phyloP scores from a whole-genome alignment of 2,329 filamentous ascomycete genomes.

The Cladosporium sphaerospermum region DNA sequence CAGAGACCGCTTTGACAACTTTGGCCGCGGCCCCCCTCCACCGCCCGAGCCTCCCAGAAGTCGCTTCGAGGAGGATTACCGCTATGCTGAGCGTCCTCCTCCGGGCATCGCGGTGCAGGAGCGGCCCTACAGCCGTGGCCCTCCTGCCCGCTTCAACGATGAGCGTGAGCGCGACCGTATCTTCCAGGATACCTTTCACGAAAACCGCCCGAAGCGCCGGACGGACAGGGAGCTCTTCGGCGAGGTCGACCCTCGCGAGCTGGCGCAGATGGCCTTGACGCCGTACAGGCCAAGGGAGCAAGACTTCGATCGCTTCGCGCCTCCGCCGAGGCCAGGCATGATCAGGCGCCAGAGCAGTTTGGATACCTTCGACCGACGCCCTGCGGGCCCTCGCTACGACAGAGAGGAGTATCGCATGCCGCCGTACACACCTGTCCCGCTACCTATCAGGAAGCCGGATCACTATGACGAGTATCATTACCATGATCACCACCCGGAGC shows the following conservation, averaged over 20 bases:
- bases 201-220: conserved; percentile 22
- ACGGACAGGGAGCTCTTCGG: conserved; percentile 41
- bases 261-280: conserved; percentile 47
- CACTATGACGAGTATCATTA: conserved; percentile 57
- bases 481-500: conserved; percentile 41
- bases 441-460: conserved; percentile 50
- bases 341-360: conserved; percentile 80
- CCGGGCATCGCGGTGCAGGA: conserved; percentile 38
- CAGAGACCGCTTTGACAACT: conserved; percentile 45
- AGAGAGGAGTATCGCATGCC: conserved; percentile 60
- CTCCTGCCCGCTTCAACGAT: conserved; percentile 36
- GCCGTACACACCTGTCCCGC: conserved; percentile 61
- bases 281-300: conserved; percentile 49
- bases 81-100: conserved; percentile 32
- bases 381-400: conserved; percentile 49
- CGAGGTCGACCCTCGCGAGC: conserved; percentile 40
- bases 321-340: conserved; percentile 58
- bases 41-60: conserved; percentile 19
- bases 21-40: conserved; percentile 29
- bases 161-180: conserved; percentile 45
- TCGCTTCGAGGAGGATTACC: conserved; percentile 40
- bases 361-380: conserved; percentile 80
- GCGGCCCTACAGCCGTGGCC: conserved; percentile 29
- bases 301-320: conserved; percentile 39
- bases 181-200: conserved; percentile 36